Base-by-base conservation (phyloP, 352 stramenopile species). In the Phytophthora rubi region DNA sequence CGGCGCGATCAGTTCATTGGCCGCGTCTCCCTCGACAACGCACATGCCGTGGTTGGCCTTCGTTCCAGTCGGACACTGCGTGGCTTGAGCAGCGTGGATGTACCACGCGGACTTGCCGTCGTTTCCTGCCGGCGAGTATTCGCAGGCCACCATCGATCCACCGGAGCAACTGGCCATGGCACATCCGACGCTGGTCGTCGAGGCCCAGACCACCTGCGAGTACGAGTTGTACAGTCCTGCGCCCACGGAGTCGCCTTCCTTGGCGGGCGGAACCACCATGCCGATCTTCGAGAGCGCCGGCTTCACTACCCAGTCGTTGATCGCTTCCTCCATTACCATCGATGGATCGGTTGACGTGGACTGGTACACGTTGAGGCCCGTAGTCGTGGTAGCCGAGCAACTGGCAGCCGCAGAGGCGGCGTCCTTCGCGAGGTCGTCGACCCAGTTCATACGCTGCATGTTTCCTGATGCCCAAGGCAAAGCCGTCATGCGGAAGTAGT, bases 211-310 rank as follows among this genome's bases (percentile, higher is more conserved):
- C 37, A 91, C 69, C 71, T 92, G 86, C 71, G 86, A 86, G 74
- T 93, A 93, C 65, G 83, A 81, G 64, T 86, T 89, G 72, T 93
- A 92, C 12, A 86, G 61, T 57, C 83, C 83, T 10, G 77, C 71
- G 53, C 86, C 86, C 10, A 93, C 81, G 1, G 65, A 37, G 12
- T 90, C 82, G 23, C 84, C 86, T 10, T 71, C 21, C 9, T 49
- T 42, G 48, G 53, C 55, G 4, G 71, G 71, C 1, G 71, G 42
- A 4, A 64, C 49, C 15, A 79, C 62, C 8, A 72, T 56, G 54
- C 55, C 61, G 79, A 83, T 68, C 54, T 77, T 52, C 55, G 68
- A 49, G 18, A 90, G 54, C 2, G 70, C 75, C 0, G 80, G 75
- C 10, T 74, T 42, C 15, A 91, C 74, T 16, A 83, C 72, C 85